Base-by-base conservation (phyloP, 2,329 filamentous ascomycete genomes). In the Fusarium coicis region DNA sequence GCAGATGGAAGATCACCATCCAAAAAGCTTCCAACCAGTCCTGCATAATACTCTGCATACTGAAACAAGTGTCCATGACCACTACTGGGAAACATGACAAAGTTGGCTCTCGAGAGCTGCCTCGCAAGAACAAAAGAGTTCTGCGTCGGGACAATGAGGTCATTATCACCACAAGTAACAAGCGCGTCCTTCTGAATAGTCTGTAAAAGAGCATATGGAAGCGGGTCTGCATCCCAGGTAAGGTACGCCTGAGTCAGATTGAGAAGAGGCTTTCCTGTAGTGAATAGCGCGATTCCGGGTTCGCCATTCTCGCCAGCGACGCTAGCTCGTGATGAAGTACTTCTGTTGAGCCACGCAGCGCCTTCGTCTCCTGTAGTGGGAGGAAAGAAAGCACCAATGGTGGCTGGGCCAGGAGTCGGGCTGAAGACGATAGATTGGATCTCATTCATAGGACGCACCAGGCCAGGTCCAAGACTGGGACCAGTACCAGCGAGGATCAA, bases 1-100 rank as follows among this genome's bases (percentile, higher is more conserved):
- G 52, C 2, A 23, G 10, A 5, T 0, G 52, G 52, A 2, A 54
- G 52, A 2, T 14, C 0, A 0, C 36, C 52, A 8, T 54, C 36
- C 0, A 54, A 4, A 1, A 54, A 40, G 2, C 1, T n/a, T 8
- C 36, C 52, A 28, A 40, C 52, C 0, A 54, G 36, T 5, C 26
- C 11, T 19, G 36, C 26, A 10, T 54, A 54, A 7, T 54, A 40
- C 0, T 2, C 26, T 2, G 52, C 36, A 4, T 23, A 54, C 2
- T 54, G 52, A 14, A 54, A 54, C 19, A 54, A 19, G 10, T 54
- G 52, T 0, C 52, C 52, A 12, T 54, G 52, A 0, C 52, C 52
- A 40, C 52, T 54, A 2, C 26, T n/a, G 2, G 26, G 52, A 30
- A 54, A 23, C 52, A 54, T 54, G 19, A 23, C 15, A 23, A 54